phyloP scores from a whole-genome alignment of 1,139 yeast species.

The Yamadazyma diospyri region DNA sequence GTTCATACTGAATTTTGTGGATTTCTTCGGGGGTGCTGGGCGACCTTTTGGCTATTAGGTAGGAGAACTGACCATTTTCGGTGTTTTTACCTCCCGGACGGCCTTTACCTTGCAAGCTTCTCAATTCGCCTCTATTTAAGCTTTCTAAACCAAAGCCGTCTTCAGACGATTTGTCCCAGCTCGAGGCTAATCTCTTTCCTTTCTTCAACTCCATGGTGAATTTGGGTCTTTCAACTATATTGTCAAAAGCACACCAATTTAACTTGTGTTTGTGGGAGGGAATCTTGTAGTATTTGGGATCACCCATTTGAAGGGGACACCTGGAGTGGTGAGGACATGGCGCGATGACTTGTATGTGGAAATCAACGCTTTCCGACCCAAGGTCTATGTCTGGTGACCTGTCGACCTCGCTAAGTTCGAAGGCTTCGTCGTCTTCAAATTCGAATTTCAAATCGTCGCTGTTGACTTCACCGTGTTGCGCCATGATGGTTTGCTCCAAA shows the following conservation, averaged over 20 bases:
- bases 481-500: conserved; percentile 19
- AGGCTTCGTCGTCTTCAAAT: conserved; percentile 40
- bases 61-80: conserved; percentile 75
- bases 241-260: conserved; percentile 74
- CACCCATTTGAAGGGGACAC: conserved; percentile 82
- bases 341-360: conserved; percentile 65
- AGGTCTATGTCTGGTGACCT: conserved; percentile 5
- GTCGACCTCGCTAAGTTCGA: conserved; percentile 23
- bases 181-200: conserved; percentile 70
- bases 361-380: conserved; percentile 33
- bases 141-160: conserved; percentile 49
- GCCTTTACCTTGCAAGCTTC: conserved; percentile 57
- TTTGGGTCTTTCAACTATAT: conserved; percentile 71
- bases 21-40: conserved; percentile 31
- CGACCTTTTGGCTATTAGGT: conserved; percentile 68
- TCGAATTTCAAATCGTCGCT: conserved; percentile 50
- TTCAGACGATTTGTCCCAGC: conserved; percentile 60
- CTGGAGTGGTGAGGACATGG: conserved; percentile 89
- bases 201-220: conserved; percentile 77
- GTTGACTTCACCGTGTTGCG: conserved; percentile 38
- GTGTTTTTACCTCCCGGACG: conserved; percentile 69
- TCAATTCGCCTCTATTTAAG: conserved; percentile 23
- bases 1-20: conserved; percentile 29
- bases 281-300: conserved; percentile 61
- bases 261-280: conserved; percentile 60